phyloP scores from a whole-genome alignment of 2,329 filamentous ascomycete genomes.

The Verticillium nubilum region DNA sequence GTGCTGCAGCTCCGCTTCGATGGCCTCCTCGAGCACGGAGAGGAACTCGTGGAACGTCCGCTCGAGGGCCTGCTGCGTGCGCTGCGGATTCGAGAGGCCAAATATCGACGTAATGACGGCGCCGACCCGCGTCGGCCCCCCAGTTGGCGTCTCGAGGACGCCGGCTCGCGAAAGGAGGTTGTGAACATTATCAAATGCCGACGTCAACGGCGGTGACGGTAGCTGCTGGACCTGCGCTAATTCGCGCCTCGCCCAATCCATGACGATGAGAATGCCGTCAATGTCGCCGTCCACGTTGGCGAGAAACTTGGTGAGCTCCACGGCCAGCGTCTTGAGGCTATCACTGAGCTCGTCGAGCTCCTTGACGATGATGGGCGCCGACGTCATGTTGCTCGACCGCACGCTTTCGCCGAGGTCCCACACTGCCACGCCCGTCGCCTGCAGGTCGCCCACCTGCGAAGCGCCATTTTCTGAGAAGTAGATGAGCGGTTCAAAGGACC shows the following conservation, averaged over 20 bases:
- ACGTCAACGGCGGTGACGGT: constrained; percentile 59
- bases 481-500: constrained; percentile 89
- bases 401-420: constrained; percentile 94
- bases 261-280: constrained; percentile 86
- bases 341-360: constrained; percentile 84
- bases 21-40: constrained; percentile 80
- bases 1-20: constrained; percentile 77
- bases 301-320: constrained; percentile 88
- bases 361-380: constrained; percentile 76
- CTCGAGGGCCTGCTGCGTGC: constrained; percentile 73
- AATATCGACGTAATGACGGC: constrained; percentile 66
- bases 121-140: constrained; percentile 64
- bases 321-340: constrained; percentile 74
- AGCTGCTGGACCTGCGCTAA: constrained; percentile 62
- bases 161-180: constrained; percentile 63
- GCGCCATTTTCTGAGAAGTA: constrained; percentile 91
- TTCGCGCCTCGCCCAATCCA: constrained; percentile 93
- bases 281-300: constrained; percentile 90
- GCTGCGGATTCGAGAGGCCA: constrained; percentile 74
- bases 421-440: constrained; percentile 87
- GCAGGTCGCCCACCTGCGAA: constrained; percentile 78
- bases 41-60: constrained; percentile 87
- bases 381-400: constrained; percentile 84
- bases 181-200: constrained; percentile 79
- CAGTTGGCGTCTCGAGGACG: constrained; percentile 47